Conservation (phyloP, 371 early-diverging fungal genomes). For the Mucor irregularis region DNA sequence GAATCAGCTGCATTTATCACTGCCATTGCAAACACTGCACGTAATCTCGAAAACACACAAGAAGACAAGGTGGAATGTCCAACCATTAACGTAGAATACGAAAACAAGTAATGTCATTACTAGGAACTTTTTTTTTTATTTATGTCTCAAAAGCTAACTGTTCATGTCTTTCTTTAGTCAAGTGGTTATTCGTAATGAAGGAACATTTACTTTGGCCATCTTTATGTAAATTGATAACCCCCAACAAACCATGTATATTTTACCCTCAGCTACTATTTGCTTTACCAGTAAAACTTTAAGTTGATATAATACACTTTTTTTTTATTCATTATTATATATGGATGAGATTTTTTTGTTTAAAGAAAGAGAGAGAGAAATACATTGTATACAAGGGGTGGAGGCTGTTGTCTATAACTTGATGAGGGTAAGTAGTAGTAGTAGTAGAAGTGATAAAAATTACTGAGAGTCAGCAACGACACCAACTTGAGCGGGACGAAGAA, state of each 20-base stretch:
- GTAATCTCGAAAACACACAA: constrained; percentile 25
- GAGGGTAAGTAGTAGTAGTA: no score
- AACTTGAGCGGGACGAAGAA: constrained; percentile 95
- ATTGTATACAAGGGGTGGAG: neutral
- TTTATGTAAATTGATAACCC: constrained; percentile 30
- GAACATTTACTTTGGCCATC: constrained; percentile 45
- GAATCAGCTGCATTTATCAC: constrained; percentile 42
- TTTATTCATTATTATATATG: neutral
- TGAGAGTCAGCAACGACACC: constrained; percentile 80
- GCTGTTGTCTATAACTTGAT: no score
- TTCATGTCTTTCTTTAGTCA: constrained; percentile 33
- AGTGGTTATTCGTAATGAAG: constrained; percentile 46
- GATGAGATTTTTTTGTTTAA: neutral
- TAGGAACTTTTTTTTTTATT: no score
- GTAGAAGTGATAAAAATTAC: no score
- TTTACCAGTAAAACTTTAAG: neutral
- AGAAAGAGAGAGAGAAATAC: neutral
- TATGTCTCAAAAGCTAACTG: no score
- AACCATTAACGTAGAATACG: constrained; percentile 44
- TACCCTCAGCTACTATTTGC: no score
- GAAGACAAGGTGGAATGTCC: constrained; percentile 44
- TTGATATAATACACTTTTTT: constrained; percentile 1
- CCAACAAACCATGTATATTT: no score
- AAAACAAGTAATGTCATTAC: constrained; percentile 29
- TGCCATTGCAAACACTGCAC: constrained; percentile 41